Percentiles rank a stretch among this genome's conserved stretches.
Conservation (phyloP, 148 eudicot genomes). For the Dysphania ambrosioides region DNA sequence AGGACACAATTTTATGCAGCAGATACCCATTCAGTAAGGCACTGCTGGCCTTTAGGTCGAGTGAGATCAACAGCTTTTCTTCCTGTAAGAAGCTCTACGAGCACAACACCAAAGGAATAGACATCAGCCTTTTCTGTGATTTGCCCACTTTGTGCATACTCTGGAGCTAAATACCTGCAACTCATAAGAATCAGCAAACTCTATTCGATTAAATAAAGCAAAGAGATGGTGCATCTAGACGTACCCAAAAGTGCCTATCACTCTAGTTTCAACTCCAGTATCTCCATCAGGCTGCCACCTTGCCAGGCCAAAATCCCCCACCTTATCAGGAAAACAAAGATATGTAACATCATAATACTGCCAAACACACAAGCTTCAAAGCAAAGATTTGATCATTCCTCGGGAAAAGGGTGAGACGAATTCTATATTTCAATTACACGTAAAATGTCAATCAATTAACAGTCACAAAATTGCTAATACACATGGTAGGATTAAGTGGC, state of each 20-base stretch:
- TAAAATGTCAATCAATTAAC: not conserved
- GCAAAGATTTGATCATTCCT: too few relatives aligned
- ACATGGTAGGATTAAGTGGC: too few relatives aligned
- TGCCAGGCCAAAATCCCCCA: slow-evolving; percentile 75
- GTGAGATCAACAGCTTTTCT: slow-evolving; percentile 70
- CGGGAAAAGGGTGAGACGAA: too few relatives aligned
- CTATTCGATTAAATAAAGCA: not conserved
- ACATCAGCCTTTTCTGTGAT: slow-evolving; percentile 81
- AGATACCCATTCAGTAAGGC: slow-evolving; percentile 73
- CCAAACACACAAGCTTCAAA: not conserved
- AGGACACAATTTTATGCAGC: not conserved
- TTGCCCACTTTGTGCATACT: slow-evolving; percentile 78
- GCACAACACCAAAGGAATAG: slow-evolving; percentile 69
- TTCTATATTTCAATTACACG: too few relatives aligned
- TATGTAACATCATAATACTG: not conserved
- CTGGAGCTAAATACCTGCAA: slow-evolving; percentile 68
- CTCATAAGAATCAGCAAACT: not conserved
- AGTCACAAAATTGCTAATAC: too few relatives aligned
- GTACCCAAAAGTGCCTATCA: slow-evolving; percentile 77
- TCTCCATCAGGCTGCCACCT: slow-evolving; percentile 87
- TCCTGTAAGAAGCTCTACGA: slow-evolving; percentile 67
- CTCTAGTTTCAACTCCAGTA: slow-evolving; percentile 66
- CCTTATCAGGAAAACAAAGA: slow-evolving; percentile 32
- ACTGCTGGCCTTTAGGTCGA: slow-evolving; percentile 73
- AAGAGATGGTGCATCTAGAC: not conserved